phyloP scores from a whole-genome alignment of 1,284 basidiomycete genomes.

The Boletus chippewaensis region DNA sequence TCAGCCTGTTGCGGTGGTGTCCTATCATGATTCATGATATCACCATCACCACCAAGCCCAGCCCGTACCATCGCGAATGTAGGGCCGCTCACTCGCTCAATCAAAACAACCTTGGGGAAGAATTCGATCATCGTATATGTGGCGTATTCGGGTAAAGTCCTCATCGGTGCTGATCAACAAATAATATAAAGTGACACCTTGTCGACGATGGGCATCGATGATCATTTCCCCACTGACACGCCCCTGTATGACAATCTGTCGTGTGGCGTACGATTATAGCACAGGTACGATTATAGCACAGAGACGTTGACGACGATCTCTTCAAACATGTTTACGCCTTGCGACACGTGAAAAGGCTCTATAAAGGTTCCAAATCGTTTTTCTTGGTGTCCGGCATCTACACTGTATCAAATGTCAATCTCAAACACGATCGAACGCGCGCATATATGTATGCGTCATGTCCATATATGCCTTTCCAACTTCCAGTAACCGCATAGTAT shows the following conservation, averaged over 20 bases:
- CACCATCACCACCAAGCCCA: not conserved
- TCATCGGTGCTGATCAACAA: not conserved
- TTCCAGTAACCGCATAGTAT: not conserved
- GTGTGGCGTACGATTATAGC: constrained; percentile 30
- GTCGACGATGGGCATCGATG: constrained; percentile 22
- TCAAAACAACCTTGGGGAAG: too few relatives aligned
- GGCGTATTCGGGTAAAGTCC: not conserved
- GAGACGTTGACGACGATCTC: too few relatives aligned
- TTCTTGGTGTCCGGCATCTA: not conserved
- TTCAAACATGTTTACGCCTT: not conserved
- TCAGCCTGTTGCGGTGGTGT: too few relatives aligned
- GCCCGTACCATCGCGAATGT: not conserved
- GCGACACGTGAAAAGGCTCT: not conserved
- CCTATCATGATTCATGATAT: not conserved
- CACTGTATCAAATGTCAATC: not conserved
- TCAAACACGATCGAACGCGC: not conserved
- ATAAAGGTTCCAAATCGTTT: too few relatives aligned
- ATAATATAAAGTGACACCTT: not conserved
- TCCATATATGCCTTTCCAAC: not conserved
- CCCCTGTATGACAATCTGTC: constrained; percentile 39
- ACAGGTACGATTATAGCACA: constrained; percentile 18
- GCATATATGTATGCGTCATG: not conserved
- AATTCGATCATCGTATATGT: not conserved
- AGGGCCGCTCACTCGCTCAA: too few relatives aligned
- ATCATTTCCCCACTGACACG: constrained; percentile 29